Base-by-base conservation (phyloP, 306 rosid genomes). In the Corylus avellana region DNA sequence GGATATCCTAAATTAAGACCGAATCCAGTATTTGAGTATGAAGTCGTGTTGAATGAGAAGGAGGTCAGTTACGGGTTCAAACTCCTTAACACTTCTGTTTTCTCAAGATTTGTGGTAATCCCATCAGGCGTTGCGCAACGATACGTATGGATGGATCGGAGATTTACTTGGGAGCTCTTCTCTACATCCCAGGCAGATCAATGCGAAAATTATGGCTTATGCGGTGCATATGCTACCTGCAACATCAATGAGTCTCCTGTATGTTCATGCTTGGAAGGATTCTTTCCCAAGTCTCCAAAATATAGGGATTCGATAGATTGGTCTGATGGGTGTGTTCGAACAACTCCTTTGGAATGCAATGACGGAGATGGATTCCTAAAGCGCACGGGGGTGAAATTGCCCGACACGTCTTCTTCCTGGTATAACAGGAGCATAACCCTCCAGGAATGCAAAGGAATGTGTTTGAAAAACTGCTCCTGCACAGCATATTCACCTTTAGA, bases 191-290 rank as follows among this genome's bases (percentile, higher is more conserved):
- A 1, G 0, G 3, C 0, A 4, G 84, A 85, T 8, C 74, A 35
- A 59, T 85, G 88, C 67, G 81, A 77, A 20, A 63, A 76, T 59
- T 80, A 84, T 73, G 79, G 11, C 73, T 5, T 57, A 4, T 84
- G 87, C 4, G 84, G 84, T 25, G 81, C 56, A 4, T 76, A 84
- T 54, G 77, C 84, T 12, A 16, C 57, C 2, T 84, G 87, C 46
- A 58, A 77, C 56, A 22, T 44, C 8, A 8, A 18, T 27, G 46
- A 16, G 12, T 35, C 58, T 67, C 79, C 74, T 14, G 61, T 12
- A 27, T 80, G 87, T 80, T 12, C 68, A 27, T 84, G 87, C 62
- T 57, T 84, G 1, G n/a, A 13, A 3, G 82, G 87, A n/a, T 84
- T 76, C 44, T 3, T 14, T 1, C 76, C 70, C 46, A 63, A 29